phyloP scores from a whole-genome alignment of 2,329 filamentous ascomycete genomes.

The Pyrenophora graminea region DNA sequence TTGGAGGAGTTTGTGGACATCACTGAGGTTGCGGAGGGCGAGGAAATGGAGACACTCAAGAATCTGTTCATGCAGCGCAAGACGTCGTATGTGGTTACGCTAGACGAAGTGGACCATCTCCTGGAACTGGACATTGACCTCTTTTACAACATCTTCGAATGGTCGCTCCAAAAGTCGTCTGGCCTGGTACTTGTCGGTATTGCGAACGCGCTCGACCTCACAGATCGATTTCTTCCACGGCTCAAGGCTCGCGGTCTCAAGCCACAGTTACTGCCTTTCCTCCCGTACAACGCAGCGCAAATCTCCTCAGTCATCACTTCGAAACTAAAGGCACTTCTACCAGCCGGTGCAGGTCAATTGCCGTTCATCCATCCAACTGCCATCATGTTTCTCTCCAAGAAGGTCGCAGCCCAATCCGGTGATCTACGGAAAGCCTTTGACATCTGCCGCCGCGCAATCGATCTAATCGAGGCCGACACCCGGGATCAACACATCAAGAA shows the following conservation, averaged over 20 bases:
- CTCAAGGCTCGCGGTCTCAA: slow-evolving; percentile 92
- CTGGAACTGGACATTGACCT: slow-evolving; percentile 86
- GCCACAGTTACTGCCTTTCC: slow-evolving; percentile 85
- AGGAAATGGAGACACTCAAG: slow-evolving; percentile 70
- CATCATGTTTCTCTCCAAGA: slow-evolving; percentile 91
- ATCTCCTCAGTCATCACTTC: slow-evolving; percentile 85
- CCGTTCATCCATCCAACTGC: slow-evolving; percentile 94
- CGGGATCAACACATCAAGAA: slow-evolving; percentile 71
- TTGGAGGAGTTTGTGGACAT: slow-evolving; percentile 69
- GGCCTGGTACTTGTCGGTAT: slow-evolving; percentile 86
- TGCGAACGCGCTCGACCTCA: slow-evolving; percentile 93
- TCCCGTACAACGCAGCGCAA: slow-evolving; percentile 87
- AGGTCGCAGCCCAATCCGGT: slow-evolving; percentile 90
- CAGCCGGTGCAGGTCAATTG: slow-evolving; percentile 63
- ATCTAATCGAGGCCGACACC: slow-evolving; percentile 85
- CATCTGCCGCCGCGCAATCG: slow-evolving; percentile 85
- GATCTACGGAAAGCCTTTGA: slow-evolving; percentile 95
- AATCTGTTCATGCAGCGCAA: slow-evolving; percentile 68
- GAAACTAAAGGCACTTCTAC: slow-evolving; percentile 76
- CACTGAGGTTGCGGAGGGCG: slow-evolving; percentile 64
- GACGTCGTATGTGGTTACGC: slow-evolving; percentile 74
- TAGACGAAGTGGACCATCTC: slow-evolving; percentile 96
- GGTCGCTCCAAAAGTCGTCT: slow-evolving; percentile 83
- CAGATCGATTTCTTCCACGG: slow-evolving; percentile 89
- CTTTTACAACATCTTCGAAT: slow-evolving; percentile 93